Base-by-base conservation (phyloP, 352 stramenopile species). In the Phytophthora quininea region DNA sequence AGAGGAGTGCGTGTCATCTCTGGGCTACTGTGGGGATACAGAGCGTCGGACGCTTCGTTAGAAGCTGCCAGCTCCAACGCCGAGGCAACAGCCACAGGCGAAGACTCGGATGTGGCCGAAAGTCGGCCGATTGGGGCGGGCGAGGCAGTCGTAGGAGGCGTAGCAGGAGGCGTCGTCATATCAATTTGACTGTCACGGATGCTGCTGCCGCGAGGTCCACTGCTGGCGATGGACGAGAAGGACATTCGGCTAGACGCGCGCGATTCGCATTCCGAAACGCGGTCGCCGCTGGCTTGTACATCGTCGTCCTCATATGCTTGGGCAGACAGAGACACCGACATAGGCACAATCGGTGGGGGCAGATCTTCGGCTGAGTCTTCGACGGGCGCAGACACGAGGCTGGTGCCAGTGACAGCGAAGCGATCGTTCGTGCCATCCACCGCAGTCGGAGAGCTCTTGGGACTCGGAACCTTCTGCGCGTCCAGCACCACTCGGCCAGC, bases 181-280 rank as follows among this genome's bases (percentile, higher is more conserved):
- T 74, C 70, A 40, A 75, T 43, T 0, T 51, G 56, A 52, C 71
- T 73, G 33, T 67, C 70, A 35, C 62, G 69, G n/a, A 73, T 64
- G 37, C 62, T 73, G 47, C 71, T 75, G 37, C 46, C 48, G 24
- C 62, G 62, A 56, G 57, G 38, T 19, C 48, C 56, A 19, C 54
- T 68, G 37, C 61, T 71, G 9, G 31, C 42, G 29, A 66, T 33
- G 3, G 70, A 74, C 27, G 70, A 69, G 45, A 69, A 67, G 5
- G 67, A 75, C 37, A 67, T 11, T 31, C 59, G 60, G 37, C 58
- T 64, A 3, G 71, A 74, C 50, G 56, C 32, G 5, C 53, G 61
- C 33, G 65, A 73, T 6, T 47, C 29, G 35, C 47, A 67, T 56
- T 77, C 66, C 1, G 31, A 75, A 40, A 75, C 51, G 4, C 68